Conservation (phyloP, 2,329 filamentous ascomycete species). For the Sclerotinia subarctica region DNA sequence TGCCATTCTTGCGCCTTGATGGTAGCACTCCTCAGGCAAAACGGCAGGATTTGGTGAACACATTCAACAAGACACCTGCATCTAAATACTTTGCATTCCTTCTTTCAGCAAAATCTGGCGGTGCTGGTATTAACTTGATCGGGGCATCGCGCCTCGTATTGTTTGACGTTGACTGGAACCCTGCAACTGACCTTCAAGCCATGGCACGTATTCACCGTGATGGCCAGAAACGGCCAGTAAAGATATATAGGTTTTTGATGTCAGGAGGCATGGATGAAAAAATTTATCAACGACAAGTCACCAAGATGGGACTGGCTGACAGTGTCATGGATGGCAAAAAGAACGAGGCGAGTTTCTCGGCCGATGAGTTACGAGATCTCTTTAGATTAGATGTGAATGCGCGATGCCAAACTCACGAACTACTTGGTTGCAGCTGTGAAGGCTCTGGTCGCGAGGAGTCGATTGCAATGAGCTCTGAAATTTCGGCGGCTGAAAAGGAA, state of each 20-base stretch:
- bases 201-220: slow-evolving; percentile 74
- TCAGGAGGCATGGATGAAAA: slow-evolving; percentile 70
- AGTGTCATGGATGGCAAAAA: slow-evolving; percentile 68
- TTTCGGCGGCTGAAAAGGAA: slow-evolving; percentile 22
- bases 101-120: slow-evolving; percentile 69
- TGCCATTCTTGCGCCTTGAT: slow-evolving; percentile 65
- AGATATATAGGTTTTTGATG: slow-evolving; percentile 66
- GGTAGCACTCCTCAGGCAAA: slow-evolving; percentile 62
- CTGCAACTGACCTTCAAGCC: slow-evolving; percentile 68
- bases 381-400: slow-evolving; percentile 62
- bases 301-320: slow-evolving; percentile 67
- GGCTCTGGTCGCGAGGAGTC: slow-evolving; percentile 46
- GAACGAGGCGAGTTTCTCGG: slow-evolving; percentile 58
- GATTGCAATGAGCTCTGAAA: slow-evolving; percentile 25
- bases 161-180: slow-evolving; percentile 76
- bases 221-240: slow-evolving; percentile 64
- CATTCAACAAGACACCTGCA: slow-evolving; percentile 61
- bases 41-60: slow-evolving; percentile 65
- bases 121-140: slow-evolving; percentile 66
- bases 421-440: slow-evolving; percentile 60
- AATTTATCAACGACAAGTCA: slow-evolving; percentile 70
- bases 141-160: slow-evolving; percentile 67
- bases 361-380: slow-evolving; percentile 63
- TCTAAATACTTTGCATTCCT: slow-evolving; percentile 64
- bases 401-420: slow-evolving; percentile 64